Percentiles rank a stretch among this genome's conserved stretches.
These are phyloP conservation scores for Coemansia sp. DNA, from an alignment of 192 early-diverging fungal genomes.

Conservation along the genomic window DNA sequence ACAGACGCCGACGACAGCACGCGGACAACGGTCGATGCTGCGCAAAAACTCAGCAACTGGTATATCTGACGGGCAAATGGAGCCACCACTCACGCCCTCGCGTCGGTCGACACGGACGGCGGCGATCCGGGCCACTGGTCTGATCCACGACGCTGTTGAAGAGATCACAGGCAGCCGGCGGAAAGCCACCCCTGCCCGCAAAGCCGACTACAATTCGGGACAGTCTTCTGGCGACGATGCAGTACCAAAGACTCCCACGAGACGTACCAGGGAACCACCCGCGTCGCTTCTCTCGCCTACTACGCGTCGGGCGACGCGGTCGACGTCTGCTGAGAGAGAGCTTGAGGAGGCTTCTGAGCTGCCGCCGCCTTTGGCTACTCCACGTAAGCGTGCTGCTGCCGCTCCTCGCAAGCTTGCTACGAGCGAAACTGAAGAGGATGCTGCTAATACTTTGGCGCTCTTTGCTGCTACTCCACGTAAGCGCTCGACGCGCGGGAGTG, in stretches of 20 bases:
- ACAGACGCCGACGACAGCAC: conserved; percentile 17
- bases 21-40: conserved; percentile 22
- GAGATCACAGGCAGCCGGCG: conserved; percentile 17
- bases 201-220: conserved; percentile 1
- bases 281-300: not conserved
- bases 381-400: conserved; percentile 21
- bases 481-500: conserved; percentile 11
- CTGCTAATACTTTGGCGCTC: not conserved
- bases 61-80: not conserved
- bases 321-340: conserved; percentile 5
- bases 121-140: conserved; percentile 25
- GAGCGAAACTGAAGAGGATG: conserved; percentile 1
- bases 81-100: conserved; percentile 28
- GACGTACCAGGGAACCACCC: conserved; percentile 5
- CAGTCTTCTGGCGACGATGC: conserved; percentile 22
- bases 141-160: conserved; percentile 27
- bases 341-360: conserved; percentile 1
- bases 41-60: conserved; percentile 10
- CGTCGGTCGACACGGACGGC: conserved; percentile 41
- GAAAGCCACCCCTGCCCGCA: conserved; percentile 15
- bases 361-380: conserved; percentile 7
- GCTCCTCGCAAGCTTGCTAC: not conserved
- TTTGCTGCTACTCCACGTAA: conserved; percentile 26
- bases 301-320: conserved; percentile 8
- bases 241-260: conserved; percentile 7